Evolutionary conservation across 148 eudicot genomes (phyloP), one percentile per base, ranked within the genome.

Genomic region (Oxyria digyna): DNA sequence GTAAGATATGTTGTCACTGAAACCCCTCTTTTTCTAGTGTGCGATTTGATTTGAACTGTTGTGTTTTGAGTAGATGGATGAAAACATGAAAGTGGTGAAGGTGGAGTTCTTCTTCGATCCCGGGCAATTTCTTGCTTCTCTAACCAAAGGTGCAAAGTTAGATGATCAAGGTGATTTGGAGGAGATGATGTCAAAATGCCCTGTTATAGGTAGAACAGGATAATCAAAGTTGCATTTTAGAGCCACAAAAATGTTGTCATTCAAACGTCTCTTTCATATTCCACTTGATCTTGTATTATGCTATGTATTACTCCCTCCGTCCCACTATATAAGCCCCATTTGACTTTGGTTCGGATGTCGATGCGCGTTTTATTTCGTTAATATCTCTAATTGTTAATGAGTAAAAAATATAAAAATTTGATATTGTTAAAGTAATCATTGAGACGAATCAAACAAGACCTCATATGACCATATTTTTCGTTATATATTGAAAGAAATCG

Each of bases 51-150:
- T 18, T 20, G 62, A 65, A 27, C 23, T 49, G 48, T 52, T 52
- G 38, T 52, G 10, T 23, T 20, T 23, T 52, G 1, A 52, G 14
- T 24, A 52, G 32, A 45, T 24, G 0, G 75, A 76, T 77, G 91
- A 87, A 72, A 62, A 84, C 1, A 78, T 84, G 70, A 87, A 80
- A 74, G 45, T 87, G 35, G 72, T 80, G 75, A 91, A 81, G 82
- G 82, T 72, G 5, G 89, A 91, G 77, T 79, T 82, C 77, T 91
- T 85, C 49, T 86, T 62, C 18, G 94, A 91, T 20, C 83, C 87
- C 0, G 94, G 91, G 11, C 91, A 85, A 26, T 70, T 91, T 63
- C 87, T 91, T 21, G 83, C 81, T 23, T 79, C 80, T 33, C 80
- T 91, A 23, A 73, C 74, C 48, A 85, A 81, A 78, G 91, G 89